Percentiles rank a stretch among this genome's conserved stretches.
These are phyloP conservation scores for Mycena capillaripes DNA, from an alignment of 768 basidiomycete genomes.

Conservation along the genomic window DNA sequence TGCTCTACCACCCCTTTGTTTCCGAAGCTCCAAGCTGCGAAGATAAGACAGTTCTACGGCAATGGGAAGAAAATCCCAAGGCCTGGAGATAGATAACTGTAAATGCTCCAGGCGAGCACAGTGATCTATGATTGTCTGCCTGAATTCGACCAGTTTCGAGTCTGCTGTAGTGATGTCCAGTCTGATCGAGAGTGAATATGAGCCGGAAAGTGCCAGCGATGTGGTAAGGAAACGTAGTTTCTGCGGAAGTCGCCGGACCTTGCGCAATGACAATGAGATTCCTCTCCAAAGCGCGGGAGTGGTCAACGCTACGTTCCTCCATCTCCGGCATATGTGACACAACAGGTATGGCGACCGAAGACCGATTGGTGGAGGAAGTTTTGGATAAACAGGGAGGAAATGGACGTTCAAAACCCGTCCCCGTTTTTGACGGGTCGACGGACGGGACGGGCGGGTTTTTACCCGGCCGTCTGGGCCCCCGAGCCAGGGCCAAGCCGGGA, in stretches of 20 bases:
- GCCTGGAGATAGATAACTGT: no score
- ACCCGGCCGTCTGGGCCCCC: no score
- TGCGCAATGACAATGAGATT: background rate
- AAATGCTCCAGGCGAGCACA: background rate
- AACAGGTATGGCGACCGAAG: background rate
- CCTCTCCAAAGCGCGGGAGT: slow-evolving; percentile 13
- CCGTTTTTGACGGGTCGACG: no score
- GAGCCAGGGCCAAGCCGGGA: no score
- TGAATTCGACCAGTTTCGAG: background rate
- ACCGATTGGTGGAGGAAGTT: background rate
- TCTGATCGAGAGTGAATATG: slow-evolving; percentile 1
- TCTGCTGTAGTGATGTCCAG: background rate
- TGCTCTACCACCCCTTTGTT: no score
- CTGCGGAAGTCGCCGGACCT: background rate
- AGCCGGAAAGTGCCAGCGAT: background rate
- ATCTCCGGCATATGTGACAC: slow-evolving; percentile 5
- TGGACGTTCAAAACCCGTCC: no score
- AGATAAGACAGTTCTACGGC: background rate
- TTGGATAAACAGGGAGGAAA: background rate
- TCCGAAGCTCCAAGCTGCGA: background rate
- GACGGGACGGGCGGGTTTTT: no score
- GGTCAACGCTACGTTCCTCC: background rate
- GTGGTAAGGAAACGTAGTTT: background rate
- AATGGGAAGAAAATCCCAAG: background rate
- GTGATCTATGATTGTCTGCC: background rate